phyloP scores from a whole-genome alignment of 352 stramenopile species.

The Phytophthora ohioensis region DNA sequence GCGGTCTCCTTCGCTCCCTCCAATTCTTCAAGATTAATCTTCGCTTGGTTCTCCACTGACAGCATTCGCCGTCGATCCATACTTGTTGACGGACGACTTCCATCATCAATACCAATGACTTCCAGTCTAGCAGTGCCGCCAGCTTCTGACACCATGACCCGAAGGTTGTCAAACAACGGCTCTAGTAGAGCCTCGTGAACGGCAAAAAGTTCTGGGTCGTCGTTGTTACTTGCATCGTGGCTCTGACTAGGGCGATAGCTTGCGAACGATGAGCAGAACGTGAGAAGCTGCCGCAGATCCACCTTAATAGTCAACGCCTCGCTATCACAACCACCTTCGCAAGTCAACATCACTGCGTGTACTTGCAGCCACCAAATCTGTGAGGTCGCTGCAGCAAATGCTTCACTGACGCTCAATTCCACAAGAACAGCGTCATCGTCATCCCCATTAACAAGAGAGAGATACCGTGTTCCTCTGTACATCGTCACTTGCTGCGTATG shows the following conservation, averaged over 20 bases:
- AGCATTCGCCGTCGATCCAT: slow-evolving; percentile 5
- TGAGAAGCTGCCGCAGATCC: slow-evolving; percentile 49
- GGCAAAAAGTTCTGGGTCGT: slow-evolving; percentile 47
- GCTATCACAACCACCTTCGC: slow-evolving; percentile 14
- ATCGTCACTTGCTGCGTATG: slow-evolving; percentile 43
- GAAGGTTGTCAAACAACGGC: slow-evolving; percentile 48
- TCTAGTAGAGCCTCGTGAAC: slow-evolving; percentile 67
- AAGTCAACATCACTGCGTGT: slow-evolving; percentile 37
- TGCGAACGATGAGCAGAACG: slow-evolving; percentile 47
- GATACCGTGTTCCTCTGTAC: slow-evolving; percentile 59
- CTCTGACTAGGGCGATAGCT: slow-evolving; percentile 66
- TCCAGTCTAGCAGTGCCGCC: slow-evolving; percentile 17
- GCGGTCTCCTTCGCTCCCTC: neutral
- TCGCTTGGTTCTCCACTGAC: slow-evolving; percentile 16
- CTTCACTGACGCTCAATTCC: slow-evolving; percentile 66
- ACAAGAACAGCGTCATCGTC: slow-evolving; percentile 20
- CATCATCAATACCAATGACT: slow-evolving; percentile 12
- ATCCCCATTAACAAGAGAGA: slow-evolving; percentile 14
- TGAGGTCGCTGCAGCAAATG: slow-evolving; percentile 54
- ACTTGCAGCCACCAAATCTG: slow-evolving; percentile 77
- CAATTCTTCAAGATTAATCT: neutral
- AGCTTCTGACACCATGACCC: slow-evolving; percentile 9
- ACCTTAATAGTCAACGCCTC: slow-evolving; percentile 35
- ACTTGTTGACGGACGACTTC: slow-evolving; percentile 12
- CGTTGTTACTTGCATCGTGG: slow-evolving; percentile 13